Conservation (phyloP, 257 asterid species). For the Fraxinus americana region DNA sequence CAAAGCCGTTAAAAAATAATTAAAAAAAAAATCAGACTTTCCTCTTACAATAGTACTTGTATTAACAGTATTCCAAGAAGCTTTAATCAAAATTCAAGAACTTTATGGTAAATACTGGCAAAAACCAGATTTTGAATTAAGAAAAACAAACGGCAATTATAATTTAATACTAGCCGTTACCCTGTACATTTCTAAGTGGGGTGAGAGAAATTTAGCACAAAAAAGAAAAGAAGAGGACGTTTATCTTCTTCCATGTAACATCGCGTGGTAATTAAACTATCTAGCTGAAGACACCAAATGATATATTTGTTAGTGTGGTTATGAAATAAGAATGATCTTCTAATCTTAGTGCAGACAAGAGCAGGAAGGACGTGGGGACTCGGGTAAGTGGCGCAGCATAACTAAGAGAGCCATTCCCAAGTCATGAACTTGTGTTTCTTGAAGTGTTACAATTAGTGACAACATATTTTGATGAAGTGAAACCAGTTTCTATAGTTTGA, state of each 20-base stretch:
- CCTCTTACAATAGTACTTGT: neutral
- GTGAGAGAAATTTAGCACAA: neutral
- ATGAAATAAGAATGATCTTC: neutral
- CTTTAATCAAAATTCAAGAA: neutral
- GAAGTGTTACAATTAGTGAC: neutral
- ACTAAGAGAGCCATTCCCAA: neutral
- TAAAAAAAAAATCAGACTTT: neutral
- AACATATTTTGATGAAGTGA: neutral
- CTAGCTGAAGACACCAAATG: neutral
- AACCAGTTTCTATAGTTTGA: neutral
- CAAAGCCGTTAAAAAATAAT: neutral
- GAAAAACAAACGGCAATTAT: neutral
- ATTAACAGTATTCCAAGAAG: neutral
- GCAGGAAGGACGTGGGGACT: too few species aligned
- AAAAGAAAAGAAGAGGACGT: neutral
- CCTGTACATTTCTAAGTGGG: neutral
- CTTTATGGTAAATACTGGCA: neutral
- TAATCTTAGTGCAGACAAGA: too few species aligned
- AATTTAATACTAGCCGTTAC: neutral
- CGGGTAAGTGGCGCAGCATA: too few species aligned
- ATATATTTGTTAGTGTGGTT: neutral
- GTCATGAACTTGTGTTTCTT: neutral
- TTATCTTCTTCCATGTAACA: neutral
- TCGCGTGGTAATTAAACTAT: neutral
- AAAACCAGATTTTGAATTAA: neutral